These are phyloP conservation scores for Petunia axillaris DNA, from an alignment of 257 asterid genomes.

Conservation along the genomic window DNA sequence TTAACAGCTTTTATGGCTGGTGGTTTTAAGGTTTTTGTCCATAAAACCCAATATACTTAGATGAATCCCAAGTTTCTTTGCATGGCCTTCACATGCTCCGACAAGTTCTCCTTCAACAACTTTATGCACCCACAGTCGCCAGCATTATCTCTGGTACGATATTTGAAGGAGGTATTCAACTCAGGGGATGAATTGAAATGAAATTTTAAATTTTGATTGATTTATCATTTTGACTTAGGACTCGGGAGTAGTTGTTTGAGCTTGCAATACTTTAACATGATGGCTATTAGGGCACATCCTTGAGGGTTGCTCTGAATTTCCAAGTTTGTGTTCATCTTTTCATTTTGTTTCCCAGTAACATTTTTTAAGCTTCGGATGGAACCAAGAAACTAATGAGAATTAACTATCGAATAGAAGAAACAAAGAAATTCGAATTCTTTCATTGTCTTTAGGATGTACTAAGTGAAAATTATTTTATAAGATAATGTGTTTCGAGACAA, in stretches of 20 bases:
- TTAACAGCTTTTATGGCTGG: constrained; percentile 82
- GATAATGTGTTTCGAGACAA: not conserved
- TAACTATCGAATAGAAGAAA: constrained; percentile 4
- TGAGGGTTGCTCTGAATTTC: not conserved
- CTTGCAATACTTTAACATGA: not conserved
- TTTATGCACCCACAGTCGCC: not conserved
- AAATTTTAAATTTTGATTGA: not conserved
- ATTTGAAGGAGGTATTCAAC: not conserved
- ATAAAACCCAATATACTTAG: constrained; percentile 27
- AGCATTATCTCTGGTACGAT: not conserved
- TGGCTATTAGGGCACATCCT: not conserved
- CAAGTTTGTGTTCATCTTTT: not conserved
- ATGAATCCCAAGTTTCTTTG: not conserved
- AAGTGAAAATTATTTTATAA: not conserved
- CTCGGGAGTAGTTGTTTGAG: too few species aligned
- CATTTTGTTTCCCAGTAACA: not conserved
- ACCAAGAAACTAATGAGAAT: not conserved
- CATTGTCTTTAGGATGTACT: not conserved
- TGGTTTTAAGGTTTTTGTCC: constrained; percentile 58
- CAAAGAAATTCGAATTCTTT: not conserved
- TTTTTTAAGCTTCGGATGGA: not conserved
- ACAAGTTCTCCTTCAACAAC: not conserved
- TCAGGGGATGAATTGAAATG: not conserved
- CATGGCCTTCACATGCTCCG: too few species aligned
- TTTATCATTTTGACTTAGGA: too few species aligned